Percentiles rank a stretch among this genome's conserved stretches.
Conservation (phyloP, 2,329 filamentous ascomycete species). For the Beauveria sp. region DNA sequence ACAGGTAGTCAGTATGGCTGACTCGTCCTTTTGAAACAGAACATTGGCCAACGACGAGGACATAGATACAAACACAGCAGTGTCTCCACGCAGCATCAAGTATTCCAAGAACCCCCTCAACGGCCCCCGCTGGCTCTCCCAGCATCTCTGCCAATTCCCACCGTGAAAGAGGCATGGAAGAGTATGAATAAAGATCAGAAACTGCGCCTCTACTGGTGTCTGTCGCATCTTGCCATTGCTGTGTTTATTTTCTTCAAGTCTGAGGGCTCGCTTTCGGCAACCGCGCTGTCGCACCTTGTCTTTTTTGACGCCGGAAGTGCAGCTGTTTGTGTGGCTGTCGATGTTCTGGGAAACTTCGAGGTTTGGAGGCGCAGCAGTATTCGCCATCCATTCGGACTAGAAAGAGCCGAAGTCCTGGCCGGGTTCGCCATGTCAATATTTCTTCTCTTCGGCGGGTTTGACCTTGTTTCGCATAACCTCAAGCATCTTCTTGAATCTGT, state of each 20-base stretch:
- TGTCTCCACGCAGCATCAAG: conserved; percentile 80
- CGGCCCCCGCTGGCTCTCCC: conserved; percentile 82
- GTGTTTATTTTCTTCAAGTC: conserved; percentile 80
- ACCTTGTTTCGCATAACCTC: conserved; percentile 86
- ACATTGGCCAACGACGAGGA: conserved; percentile 82
- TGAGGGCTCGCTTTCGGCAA: conserved; percentile 80
- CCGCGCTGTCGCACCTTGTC: conserved; percentile 83
- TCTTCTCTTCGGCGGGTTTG: conserved; percentile 93
- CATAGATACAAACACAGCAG: conserved; percentile 98
- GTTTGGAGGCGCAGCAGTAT: conserved; percentile 93
- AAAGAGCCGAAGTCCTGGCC: conserved; percentile 86
- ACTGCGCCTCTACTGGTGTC: conserved; percentile 76
- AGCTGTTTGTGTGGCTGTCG: conserved; percentile 82
- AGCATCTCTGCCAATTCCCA: conserved; percentile 86
- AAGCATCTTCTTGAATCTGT: conserved; percentile 77
- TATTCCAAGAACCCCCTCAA: conserved; percentile 86
- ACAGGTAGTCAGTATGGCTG: neutral
- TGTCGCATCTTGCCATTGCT: conserved; percentile 78
- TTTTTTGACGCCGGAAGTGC: conserved; percentile 94
- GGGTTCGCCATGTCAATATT: conserved; percentile 96
- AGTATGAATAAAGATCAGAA: conserved; percentile 89
- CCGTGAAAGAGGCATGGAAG: conserved; percentile 74
- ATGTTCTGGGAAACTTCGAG: conserved; percentile 93
- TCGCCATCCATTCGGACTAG: conserved; percentile 86
- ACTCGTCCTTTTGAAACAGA: conserved; percentile 40